Conservation (phyloP, 2,329 filamentous ascomycete species). For the Ambrosiella beaveri region DNA sequence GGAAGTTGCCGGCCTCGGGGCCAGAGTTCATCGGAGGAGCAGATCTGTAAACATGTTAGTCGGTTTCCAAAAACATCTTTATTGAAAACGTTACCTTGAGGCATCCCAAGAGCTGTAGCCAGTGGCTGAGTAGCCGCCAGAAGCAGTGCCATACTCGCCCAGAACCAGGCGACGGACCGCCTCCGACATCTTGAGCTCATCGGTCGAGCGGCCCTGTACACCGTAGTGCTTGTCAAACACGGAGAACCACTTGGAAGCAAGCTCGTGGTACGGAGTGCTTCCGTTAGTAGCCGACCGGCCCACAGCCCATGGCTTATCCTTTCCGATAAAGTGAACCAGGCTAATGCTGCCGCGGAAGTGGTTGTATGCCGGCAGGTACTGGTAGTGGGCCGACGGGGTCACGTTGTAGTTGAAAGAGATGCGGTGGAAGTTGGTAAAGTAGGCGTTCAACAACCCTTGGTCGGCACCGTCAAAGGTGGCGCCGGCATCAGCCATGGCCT, state of each 20-base stretch:
- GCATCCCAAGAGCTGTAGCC: slow-evolving; percentile 13
- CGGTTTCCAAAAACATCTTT: not conserved
- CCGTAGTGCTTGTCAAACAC: slow-evolving; percentile 80
- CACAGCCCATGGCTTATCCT: slow-evolving; percentile 72
- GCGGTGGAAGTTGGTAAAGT: slow-evolving; percentile 76
- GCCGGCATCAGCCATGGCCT: slow-evolving; percentile 66
- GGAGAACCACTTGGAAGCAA: slow-evolving; percentile 81
- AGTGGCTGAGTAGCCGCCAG: slow-evolving; percentile 5
- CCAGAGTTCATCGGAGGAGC: slow-evolving; percentile 11
- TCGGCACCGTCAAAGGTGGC: slow-evolving; percentile 96
- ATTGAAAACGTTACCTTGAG: slow-evolving; percentile 14
- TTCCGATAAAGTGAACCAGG: slow-evolving; percentile 86
- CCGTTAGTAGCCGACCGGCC: slow-evolving; percentile 30
- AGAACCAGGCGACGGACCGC: slow-evolving; percentile 38
- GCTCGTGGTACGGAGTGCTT: slow-evolving; percentile 42
- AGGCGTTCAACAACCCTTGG: slow-evolving; percentile 87
- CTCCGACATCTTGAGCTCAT: slow-evolving; percentile 11
- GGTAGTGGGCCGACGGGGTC: slow-evolving; percentile 90
- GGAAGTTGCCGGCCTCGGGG: slow-evolving; percentile 76
- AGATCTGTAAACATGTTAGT: slow-evolving; percentile 5
- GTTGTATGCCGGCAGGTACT: slow-evolving; percentile 86
- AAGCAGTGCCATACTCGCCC: slow-evolving; percentile 27
- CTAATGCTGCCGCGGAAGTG: slow-evolving; percentile 84
- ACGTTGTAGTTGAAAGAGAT: slow-evolving; percentile 94
- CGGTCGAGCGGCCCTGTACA: slow-evolving; percentile 17